These are phyloP conservation scores for Solanum peruvianum DNA, from an alignment of 257 asterid genomes.

Conservation along the genomic window DNA sequence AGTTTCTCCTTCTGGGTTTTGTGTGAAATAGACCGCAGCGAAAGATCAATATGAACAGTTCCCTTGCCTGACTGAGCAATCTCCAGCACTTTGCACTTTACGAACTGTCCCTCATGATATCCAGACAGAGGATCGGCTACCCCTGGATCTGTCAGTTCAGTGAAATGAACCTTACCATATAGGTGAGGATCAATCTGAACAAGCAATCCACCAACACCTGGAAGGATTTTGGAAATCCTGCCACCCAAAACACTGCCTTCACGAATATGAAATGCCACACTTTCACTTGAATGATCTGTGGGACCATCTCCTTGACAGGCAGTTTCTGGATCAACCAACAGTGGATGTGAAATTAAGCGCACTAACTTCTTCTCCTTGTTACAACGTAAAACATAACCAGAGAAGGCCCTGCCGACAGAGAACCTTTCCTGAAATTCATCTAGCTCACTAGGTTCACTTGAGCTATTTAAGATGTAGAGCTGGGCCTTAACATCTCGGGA, in stretches of 20 bases:
- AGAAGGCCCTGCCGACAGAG: conserved; percentile 50
- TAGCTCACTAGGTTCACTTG: conserved; percentile 75
- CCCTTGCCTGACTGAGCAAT: conserved; percentile 35
- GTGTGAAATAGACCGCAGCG: conserved; percentile 38
- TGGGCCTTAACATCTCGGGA: conserved; percentile 71
- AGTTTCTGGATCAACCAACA: conserved; percentile 11
- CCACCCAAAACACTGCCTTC: conserved; percentile 74
- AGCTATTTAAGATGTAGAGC: conserved; percentile 61
- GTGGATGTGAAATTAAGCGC: conserved; percentile 44
- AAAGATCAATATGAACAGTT: conserved; percentile 66
- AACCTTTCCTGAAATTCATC: conserved; percentile 58
- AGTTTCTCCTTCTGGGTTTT: conserved; percentile 11
- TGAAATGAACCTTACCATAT: conserved; percentile 86
- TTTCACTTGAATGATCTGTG: conserved; percentile 10
- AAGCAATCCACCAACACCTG: conserved; percentile 78
- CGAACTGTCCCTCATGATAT: conserved; percentile 70
- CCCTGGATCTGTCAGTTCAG: conserved; percentile 62
- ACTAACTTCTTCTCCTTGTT: conserved; percentile 69
- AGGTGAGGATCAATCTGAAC: conserved; percentile 63
- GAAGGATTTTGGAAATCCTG: conserved; percentile 70
- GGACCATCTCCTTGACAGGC: conserved; percentile 5
- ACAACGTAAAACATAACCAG: conserved; percentile 41
- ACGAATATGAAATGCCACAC: conserved; percentile 25
- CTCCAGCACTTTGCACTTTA: conserved; percentile 75
- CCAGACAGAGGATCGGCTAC: conserved; percentile 61